A percentile compares a stretch with the other conserved stretches of the same genome.
These are phyloP conservation scores for Podila clonocystis DNA, from an alignment of 192 early-diverging fungal species.

Conservation along the genomic window DNA sequence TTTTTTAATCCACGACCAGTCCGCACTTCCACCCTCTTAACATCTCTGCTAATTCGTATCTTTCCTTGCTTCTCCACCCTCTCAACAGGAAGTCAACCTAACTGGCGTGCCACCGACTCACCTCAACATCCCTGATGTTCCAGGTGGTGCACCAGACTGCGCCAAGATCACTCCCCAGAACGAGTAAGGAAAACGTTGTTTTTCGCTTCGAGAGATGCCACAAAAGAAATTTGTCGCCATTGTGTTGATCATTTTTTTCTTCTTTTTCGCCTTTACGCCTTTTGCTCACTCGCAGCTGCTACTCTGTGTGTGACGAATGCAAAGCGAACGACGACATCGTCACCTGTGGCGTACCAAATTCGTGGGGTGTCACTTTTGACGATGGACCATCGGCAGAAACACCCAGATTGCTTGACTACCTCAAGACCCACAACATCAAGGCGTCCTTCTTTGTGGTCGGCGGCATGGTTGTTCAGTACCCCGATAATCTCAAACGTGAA, in stretches of 20 bases:
- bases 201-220: neutral
- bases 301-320: constrained; percentile 9
- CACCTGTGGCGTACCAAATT: constrained; percentile 41
- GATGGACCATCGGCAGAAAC: constrained; percentile 58
- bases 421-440: constrained; percentile 44
- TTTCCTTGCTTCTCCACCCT: constrained; percentile 7
- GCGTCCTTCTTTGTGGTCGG: constrained; percentile 63
- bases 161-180: neutral
- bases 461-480: constrained; percentile 47
- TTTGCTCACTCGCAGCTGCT: constrained; percentile 12
- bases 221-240: constrained; percentile 56
- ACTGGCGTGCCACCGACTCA: constrained; percentile 52
- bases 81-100: constrained; percentile 45
- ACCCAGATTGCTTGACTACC: constrained; percentile 52
- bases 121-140: constrained; percentile 78
- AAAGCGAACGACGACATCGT: constrained; percentile 28
- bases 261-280: neutral
- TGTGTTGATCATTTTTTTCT: constrained; percentile 65
- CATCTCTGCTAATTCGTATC: constrained; percentile 56
- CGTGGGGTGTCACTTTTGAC: constrained; percentile 64
- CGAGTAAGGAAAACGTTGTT: constrained; percentile 3
- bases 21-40: constrained; percentile 71
- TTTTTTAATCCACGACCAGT: constrained; percentile 21
- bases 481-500: constrained; percentile 46
- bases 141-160: constrained; percentile 66